These are phyloP conservation scores for Geranium incanum DNA, from an alignment of 441 rosid species.

Conservation along the genomic window DNA sequence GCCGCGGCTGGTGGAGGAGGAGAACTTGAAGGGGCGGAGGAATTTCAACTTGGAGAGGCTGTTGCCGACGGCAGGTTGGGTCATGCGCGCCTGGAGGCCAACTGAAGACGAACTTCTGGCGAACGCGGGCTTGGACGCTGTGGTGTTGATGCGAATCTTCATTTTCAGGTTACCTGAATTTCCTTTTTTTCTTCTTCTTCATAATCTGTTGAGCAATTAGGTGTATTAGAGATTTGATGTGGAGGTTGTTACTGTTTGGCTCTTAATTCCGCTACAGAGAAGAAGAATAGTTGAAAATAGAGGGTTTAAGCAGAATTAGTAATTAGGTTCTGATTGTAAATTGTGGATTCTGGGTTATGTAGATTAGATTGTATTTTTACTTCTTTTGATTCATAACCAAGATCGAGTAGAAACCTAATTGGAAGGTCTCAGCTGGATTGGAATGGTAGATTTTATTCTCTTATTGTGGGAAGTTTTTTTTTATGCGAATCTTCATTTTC, in stretches of 20 bases:
- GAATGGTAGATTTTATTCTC: too few relatives aligned
- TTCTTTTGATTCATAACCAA: background rate
- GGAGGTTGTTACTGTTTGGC: too few relatives aligned
- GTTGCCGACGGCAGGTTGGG: constrained; percentile 26
- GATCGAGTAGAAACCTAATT: background rate
- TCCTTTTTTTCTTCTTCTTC: background rate
- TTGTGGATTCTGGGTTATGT: background rate
- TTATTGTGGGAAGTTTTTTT: background rate
- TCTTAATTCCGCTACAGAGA: too few relatives aligned
- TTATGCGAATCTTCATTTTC: constrained; percentile 23
- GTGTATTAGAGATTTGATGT: too few relatives aligned
- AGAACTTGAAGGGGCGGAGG: constrained; percentile 26
- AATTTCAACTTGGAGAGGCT: constrained; percentile 51
- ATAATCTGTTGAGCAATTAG: background rate
- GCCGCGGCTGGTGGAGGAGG: constrained; percentile 50
- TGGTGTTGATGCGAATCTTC: constrained; percentile 24
- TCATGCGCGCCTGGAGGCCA: constrained; percentile 22
- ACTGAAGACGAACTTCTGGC: constrained; percentile 20
- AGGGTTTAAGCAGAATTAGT: background rate
- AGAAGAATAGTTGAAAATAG: background rate
- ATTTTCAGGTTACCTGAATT: constrained; percentile 20
- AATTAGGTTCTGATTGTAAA: background rate
- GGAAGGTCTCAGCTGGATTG: background rate
- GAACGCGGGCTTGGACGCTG: constrained; percentile 21
- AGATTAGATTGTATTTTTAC: background rate